Base-by-base conservation (phyloP, 257 asterid genomes). In the Fraxinus quadrangulata region DNA sequence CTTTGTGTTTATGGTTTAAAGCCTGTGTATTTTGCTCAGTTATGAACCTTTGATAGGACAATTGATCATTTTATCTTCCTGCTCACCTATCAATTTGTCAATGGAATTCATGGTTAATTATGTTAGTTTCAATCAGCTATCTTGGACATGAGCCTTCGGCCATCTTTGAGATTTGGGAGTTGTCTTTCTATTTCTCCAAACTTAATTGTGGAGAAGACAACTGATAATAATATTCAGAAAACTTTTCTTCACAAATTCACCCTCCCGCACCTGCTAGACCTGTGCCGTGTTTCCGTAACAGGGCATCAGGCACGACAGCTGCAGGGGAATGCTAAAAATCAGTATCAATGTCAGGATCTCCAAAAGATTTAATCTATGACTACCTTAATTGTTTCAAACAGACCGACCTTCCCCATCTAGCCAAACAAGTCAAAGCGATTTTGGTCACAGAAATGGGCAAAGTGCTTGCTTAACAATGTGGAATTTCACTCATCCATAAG, bases 1-100 rank as follows among this genome's bases (percentile, higher is more conserved):
- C 26, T 67, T 45, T 70, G 47, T 74, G 51, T 67, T 2, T 74
- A 67, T 67, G 75, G 33, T 78, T 75, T 10, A 56, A 72, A 17
- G 61, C 45, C 16, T n/a, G 19, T 31, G 31, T 16, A 23, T 26
- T 72, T 66, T 37, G 36, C 67, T 77, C 61, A 56, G 61, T 61
- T 63, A 21, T 26, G 59, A 12, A 45, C 51, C 28, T 11, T 65
- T 40, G n/a, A 4, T 56, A 37, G 37, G 23, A 51, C 67, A 79
- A 23, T 54, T 11, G 19, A 34, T 56, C 17, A 30, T 69, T 56
- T 72, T 68, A 73, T 67, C 74, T 42, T 42, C 49, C 17, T 42
- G 14, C 3, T 42, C 17, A 42, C 49, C 49, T 11, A 42, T 42
- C 49, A 0, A 42, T 11, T 42, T 42, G 49, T 42, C 49, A 42